Evolutionary conservation across 805 yeast genomes (phyloP).

Genomic region (Wickerhamomyces strasburgensis): DNA sequence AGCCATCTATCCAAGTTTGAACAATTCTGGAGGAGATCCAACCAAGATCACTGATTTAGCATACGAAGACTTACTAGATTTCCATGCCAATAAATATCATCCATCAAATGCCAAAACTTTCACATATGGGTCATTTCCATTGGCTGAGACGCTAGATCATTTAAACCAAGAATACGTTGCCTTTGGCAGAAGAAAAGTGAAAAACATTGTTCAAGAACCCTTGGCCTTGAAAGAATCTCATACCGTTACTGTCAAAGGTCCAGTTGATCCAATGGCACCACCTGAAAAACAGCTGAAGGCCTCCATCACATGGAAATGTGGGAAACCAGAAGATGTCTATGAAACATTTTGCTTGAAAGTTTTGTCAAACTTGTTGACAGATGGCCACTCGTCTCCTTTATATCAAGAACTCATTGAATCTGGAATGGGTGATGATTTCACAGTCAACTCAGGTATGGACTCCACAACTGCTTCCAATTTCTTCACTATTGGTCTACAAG

Average conservation of each 20-base stretch:
- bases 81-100: constrained; percentile 74
- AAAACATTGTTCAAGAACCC: constrained; percentile 24
- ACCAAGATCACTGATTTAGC: constrained; percentile 63
- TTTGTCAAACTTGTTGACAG: constrained; percentile 65
- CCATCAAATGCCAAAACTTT: constrained; percentile 86
- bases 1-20: constrained; percentile 74
- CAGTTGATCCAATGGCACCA: constrained; percentile 74
- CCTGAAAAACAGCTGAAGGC: constrained; percentile 66
- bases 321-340: constrained; percentile 62
- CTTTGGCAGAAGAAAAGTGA: constrained; percentile 50
- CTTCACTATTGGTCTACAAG: constrained; percentile 83
- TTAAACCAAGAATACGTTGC: constrained; percentile 44
- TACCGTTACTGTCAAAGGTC: constrained; percentile 53
- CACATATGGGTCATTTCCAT: constrained; percentile 78
- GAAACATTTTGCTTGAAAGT: constrained; percentile 70
- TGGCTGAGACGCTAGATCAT: constrained; percentile 53
- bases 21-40: constrained; percentile 96
- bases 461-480: constrained; percentile 70
- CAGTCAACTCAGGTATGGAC: constrained; percentile 86
- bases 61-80: constrained; percentile 71
- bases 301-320: constrained; percentile 86
- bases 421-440: constrained; percentile 78
- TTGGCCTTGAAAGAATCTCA: constrained; percentile 30
- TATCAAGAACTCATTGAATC: constrained; percentile 83
- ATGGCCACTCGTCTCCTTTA: constrained; percentile 89